These are phyloP conservation scores for Posidonia oceanica DNA, from an alignment of 116 monocot species.

Conservation along the genomic window DNA sequence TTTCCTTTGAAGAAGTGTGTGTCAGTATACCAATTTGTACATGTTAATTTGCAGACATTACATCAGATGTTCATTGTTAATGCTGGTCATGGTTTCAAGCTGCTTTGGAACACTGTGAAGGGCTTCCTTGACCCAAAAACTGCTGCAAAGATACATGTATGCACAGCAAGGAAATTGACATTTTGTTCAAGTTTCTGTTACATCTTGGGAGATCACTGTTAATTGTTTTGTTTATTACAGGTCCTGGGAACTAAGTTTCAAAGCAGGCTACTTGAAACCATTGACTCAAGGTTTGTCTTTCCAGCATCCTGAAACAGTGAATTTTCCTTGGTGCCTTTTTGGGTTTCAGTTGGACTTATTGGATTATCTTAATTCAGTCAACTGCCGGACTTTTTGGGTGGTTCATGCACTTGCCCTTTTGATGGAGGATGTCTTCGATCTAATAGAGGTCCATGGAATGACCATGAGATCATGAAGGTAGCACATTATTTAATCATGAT, in stretches of 20 bases:
- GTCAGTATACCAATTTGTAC: neutral
- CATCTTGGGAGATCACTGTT: neutral
- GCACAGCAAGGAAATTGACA: neutral
- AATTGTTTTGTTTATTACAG: neutral
- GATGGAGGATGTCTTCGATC: conserved; percentile 80
- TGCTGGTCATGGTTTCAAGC: conserved; percentile 27
- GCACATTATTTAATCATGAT: neutral
- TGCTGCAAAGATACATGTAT: conserved; percentile 22
- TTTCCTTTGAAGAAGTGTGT: no score
- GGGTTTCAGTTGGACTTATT: neutral
- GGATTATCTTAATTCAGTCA: conserved; percentile 37
- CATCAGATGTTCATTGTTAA: conserved; percentile 55
- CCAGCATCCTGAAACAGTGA: neutral
- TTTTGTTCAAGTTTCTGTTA: neutral
- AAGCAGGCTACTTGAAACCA: conserved; percentile 22
- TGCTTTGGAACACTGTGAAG: conserved; percentile 26
- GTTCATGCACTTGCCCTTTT: conserved; percentile 53
- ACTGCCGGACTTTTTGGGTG: conserved; percentile 86
- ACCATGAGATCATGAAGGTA: conserved; percentile 83
- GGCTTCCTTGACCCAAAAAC: conserved; percentile 25
- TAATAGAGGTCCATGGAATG: conserved; percentile 95
- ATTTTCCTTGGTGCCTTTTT: neutral
- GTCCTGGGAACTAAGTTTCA: conserved; percentile 21
- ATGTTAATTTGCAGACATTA: conserved; percentile 30
- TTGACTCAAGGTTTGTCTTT: conserved; percentile 16